Base-by-base conservation (phyloP, 108 stramenopile species). In the Asterionellopsis glacialis region DNA sequence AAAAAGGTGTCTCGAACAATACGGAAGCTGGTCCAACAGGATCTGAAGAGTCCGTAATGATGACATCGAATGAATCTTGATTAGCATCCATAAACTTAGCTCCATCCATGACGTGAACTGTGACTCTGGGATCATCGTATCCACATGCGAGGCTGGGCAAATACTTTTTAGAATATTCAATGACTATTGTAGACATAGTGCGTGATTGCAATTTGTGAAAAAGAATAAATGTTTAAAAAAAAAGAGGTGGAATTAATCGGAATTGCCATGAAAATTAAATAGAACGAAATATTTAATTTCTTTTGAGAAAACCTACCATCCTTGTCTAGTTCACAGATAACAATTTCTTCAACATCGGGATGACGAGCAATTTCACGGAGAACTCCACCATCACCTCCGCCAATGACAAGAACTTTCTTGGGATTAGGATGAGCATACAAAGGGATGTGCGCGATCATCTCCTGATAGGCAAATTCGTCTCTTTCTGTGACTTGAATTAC, bases 361-460 rank as follows among this genome's bases (percentile, higher is more conserved):
- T 99, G 97, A 4, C 82, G 65, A 18, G 90, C 95, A 48, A 97
- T 81, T 70, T 97, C 96, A 16, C 98, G 85, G 23, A 98, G 64
- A 2, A 98, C 95, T 55, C 98, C 98, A 19, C 98, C 98, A 72
- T 98, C 97, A 11, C 97, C 98, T 2, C 98, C 98, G 16, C 98
- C 98, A 57, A 99, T 88, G 50, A 99, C 96, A 22, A 97, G 64
- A 11, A 98, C 98, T 41, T 72, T 73, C 54, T 89, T 79, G 28
- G 96, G 96, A 75, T 87, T 72, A 39, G 83, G 88, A 69, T 98
- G 97, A 0, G 95, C 87, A 60, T 81, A 96, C 24, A 98, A 69
- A 3, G 98, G 98, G 15, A 98, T 69, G 67, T 98, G 97, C 4
- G 96, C 78, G 63, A 98, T 96, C 96, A 97, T 97, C 76, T 98